phyloP scores from a whole-genome alignment of 2,329 filamentous ascomycete genomes.

The Thermothelomyces thermophilus region DNA sequence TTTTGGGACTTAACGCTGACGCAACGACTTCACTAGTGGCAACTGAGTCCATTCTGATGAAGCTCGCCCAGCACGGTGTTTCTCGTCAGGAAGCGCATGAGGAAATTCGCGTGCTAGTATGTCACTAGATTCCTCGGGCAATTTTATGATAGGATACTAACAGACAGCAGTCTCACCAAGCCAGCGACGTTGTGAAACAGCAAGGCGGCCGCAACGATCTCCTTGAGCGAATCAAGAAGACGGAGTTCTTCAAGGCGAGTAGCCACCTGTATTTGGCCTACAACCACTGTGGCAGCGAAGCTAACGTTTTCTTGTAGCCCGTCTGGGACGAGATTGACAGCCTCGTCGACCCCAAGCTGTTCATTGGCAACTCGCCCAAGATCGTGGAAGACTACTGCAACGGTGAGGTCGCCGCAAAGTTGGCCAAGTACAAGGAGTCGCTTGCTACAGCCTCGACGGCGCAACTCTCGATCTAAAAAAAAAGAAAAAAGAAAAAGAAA shows the following conservation, averaged over 20 bases:
- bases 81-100: conserved; percentile 81
- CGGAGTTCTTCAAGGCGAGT: conserved; percentile 57
- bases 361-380: conserved; percentile 23
- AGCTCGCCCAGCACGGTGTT: conserved; percentile 61
- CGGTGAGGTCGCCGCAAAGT: conserved; percentile 20
- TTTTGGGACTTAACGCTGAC: background rate
- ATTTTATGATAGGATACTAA: background rate
- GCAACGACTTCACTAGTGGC: conserved; percentile 8
- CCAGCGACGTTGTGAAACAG: conserved; percentile 43
- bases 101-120: conserved; percentile 66
- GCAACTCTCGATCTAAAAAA: conserved; percentile 23
- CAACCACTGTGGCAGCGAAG: too few relatives aligned
- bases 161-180: conserved; percentile 30
- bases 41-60: conserved; percentile 65
- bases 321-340: conserved; percentile 62
- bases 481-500: too few relatives aligned
- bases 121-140: background rate
- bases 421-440: conserved; percentile 21
- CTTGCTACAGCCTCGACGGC: conserved; percentile 20
- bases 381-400: conserved; percentile 26
- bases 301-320: conserved; percentile 31
- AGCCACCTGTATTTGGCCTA: background rate
- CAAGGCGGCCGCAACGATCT: conserved; percentile 72
- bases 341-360: conserved; percentile 57
- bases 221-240: conserved; percentile 66